Conservation (phyloP, 345 rosid genomes). For the Draba incana region DNA sequence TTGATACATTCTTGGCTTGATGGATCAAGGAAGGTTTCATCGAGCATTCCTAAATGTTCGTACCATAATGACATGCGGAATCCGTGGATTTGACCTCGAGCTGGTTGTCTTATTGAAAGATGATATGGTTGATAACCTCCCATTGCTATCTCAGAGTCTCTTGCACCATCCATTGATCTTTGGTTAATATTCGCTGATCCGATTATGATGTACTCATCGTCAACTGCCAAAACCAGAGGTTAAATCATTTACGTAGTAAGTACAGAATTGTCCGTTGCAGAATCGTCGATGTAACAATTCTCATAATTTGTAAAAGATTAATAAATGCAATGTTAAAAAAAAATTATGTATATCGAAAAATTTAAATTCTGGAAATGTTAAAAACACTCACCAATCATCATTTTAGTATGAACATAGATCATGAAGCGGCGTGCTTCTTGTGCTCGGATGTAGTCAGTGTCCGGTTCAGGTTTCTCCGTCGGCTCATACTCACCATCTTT, state of each 20-base stretch:
- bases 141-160: conserved; percentile 99
- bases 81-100: conserved; percentile 93
- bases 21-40: conserved; percentile 74
- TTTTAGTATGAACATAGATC: conserved; percentile 96
- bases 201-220: conserved; percentile 91
- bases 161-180: conserved; percentile 97
- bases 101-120: conserved; percentile 70
- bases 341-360: background rate
- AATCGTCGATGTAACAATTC: too few relatives aligned
- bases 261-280: too few relatives aligned
- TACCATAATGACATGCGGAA: conserved; percentile 97
- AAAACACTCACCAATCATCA: conserved; percentile 84
- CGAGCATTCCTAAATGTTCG: conserved; percentile 94
- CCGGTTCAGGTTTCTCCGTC: conserved; percentile 83
- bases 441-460: conserved; percentile 79
- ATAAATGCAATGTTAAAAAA: too few relatives aligned
- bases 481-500: conserved; percentile 88
- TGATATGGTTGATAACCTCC: conserved; percentile 96
- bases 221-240: conserved; percentile 56
- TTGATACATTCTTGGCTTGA: conserved; percentile 65
- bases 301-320: too few relatives aligned
- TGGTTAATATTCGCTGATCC: conserved; percentile 99
- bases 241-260: background rate
- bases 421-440: conserved; percentile 96
- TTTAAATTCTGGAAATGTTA: background rate